Conservation (phyloP, 805 yeast genomes). For the Kuraishia piskuri region DNA sequence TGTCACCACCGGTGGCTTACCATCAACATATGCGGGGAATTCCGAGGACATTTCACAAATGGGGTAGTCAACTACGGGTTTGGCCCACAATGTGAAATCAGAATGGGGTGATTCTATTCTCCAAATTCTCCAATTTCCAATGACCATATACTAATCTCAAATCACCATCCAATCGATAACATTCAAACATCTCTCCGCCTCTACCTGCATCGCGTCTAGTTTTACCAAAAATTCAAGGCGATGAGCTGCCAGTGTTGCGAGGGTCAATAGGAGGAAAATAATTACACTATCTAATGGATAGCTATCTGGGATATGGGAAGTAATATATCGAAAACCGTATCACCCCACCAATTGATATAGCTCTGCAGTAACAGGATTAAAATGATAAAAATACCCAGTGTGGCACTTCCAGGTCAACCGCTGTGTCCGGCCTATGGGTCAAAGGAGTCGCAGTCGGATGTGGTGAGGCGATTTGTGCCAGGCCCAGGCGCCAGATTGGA, state of each 20-base stretch:
- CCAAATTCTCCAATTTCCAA: too few relatives aligned
- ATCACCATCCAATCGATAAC: neutral
- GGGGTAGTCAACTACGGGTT: too few relatives aligned
- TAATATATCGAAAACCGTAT: too few relatives aligned
- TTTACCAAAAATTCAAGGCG: neutral
- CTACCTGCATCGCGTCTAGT: neutral
- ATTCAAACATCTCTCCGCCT: neutral
- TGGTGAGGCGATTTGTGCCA: constrained; percentile 37
- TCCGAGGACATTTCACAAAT: constrained; percentile 6
- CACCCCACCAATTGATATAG: neutral
- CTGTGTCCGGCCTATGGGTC: constrained; percentile 48
- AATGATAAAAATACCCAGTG: constrained; percentile 25
- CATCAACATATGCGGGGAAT: constrained; percentile 35
- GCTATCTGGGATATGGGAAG: too few relatives aligned
- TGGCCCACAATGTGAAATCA: too few relatives aligned
- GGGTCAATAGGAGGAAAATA: neutral
- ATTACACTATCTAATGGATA: neutral
- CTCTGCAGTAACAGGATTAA: neutral
- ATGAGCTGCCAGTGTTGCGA: neutral
- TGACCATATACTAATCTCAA: too few relatives aligned
- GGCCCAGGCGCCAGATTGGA: constrained; percentile 60
- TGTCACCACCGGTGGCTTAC: constrained; percentile 37
- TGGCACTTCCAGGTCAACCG: constrained; percentile 76
- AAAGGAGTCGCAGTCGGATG: constrained; percentile 20
- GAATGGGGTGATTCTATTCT: too few relatives aligned